These are phyloP conservation scores for Xylaria venustula DNA, from an alignment of 495 filamentous ascomycete species.

Conservation along the genomic window DNA sequence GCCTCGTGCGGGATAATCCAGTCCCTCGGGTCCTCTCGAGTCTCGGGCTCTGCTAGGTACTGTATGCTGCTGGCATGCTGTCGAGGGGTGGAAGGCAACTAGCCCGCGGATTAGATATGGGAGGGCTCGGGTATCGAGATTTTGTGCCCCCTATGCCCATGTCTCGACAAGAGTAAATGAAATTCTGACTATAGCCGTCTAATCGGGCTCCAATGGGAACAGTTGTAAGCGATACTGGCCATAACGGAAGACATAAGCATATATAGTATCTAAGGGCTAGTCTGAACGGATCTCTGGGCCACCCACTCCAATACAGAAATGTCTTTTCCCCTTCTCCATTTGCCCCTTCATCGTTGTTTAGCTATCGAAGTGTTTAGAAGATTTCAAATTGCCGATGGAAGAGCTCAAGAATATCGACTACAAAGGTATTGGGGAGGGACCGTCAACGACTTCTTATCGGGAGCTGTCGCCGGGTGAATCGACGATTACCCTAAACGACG, in stretches of 20 bases:
- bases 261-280: no score
- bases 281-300: no score
- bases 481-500: not conserved
- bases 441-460: not conserved
- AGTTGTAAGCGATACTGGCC: no score
- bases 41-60: not conserved
- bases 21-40: not conserved
- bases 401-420: not conserved
- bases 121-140: not conserved
- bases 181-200: not conserved
- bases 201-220: no score
- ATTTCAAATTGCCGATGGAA: not conserved
- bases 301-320: no score
- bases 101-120: not conserved
- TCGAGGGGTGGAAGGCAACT: not conserved
- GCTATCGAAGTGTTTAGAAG: not conserved
- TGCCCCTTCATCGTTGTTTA: not conserved
- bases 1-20: not conserved
- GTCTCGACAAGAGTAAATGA: no score
- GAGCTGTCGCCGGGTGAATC: not conserved
- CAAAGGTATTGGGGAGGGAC: constrained; percentile 7
- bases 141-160: not conserved
- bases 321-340: no score
- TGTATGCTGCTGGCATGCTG: no score
- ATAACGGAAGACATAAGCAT: no score